Base-by-base conservation (phyloP, 371 early-diverging fungal species). In the Mucor lusitanicus region DNA sequence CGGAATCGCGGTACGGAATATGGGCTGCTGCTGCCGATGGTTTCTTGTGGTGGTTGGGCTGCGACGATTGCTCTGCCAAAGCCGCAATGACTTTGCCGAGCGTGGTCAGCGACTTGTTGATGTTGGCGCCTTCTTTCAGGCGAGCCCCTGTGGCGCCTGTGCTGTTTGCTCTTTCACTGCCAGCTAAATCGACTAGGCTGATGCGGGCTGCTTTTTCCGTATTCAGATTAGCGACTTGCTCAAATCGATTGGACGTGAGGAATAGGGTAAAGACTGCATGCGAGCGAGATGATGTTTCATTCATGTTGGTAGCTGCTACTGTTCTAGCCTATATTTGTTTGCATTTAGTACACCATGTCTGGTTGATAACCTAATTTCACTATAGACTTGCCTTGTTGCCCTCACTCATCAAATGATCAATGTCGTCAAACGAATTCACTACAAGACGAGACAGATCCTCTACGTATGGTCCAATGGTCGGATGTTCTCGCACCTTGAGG, bases 71-170 rank as follows among this genome's bases (percentile, higher is more conserved):
- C 44, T 94, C 94, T 7, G 95, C 93, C 32, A 99, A 85, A 23
- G 94, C 93, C 11, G 91, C 90, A 59, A 99, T 99, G 17, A 99
- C 99, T 70, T 96, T 98, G 19, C 98, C 97, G 1, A 99, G 85
- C 0, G 95, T 87, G n/a, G 94, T 91, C 15, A 99, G 82, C 7
- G 94, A 94, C 78, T 91, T 92, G 83, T 99, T 99, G 70, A 99
- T 99, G 68, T 95, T 92, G 6, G 95, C 94, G 17, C 98, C 99
- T 79, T 99, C 99, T 74, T 96, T 97, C 9, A 99, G 79, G 6
- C 99, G 87, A 13, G 79, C 81, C 15, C 99, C 98, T 19, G 95
- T 92, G 8, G 96, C 97, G 37, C 96, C 95, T 0, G 99, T 98
- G 42, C 93, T 88, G 42, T 93, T 89, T 11, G 95, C 93, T 27